phyloP scores from a whole-genome alignment of 306 rosid genomes.

The Prinsepia uniflora region DNA sequence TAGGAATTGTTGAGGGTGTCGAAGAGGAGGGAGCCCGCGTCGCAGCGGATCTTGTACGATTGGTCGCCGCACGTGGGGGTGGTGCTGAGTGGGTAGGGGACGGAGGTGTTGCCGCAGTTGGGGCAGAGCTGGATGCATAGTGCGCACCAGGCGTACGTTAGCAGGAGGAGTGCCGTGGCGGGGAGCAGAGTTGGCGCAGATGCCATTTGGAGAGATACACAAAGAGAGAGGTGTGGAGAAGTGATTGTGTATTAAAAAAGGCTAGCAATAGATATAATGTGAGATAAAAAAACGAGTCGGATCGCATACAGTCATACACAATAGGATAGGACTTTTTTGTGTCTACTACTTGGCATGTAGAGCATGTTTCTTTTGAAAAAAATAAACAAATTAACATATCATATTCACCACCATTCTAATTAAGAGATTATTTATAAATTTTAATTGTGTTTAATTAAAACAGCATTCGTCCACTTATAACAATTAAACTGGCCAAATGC shows the following conservation, averaged over 20 bases:
- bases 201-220: conserved; percentile 24
- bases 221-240: not conserved
- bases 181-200: conserved; percentile 21
- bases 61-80: conserved; percentile 56
- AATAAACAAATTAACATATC: too few species aligned
- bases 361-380: too few species aligned
- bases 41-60: conserved; percentile 60
- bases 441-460: too few species aligned
- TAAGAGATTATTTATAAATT: too few species aligned
- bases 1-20: conserved; percentile 68
- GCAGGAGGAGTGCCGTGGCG: conserved; percentile 34
- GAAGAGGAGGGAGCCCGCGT: conserved; percentile 38
- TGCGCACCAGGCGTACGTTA: conserved; percentile 22
- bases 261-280: too few species aligned
- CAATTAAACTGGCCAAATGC: too few species aligned
- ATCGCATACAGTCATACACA: too few species aligned
- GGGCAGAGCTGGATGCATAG: conserved; percentile 41
- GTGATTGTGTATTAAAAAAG: not conserved
- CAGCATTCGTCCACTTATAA: too few species aligned
- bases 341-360: too few species aligned
- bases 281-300: too few species aligned
- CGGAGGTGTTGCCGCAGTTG: conserved; percentile 51
- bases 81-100: conserved; percentile 73
- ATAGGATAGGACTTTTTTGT: too few species aligned
- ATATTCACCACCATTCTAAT: too few species aligned